Evolutionary conservation across 1,284 basidiomycete genomes (phyloP).

Genomic region (Ustilago trichophora): DNA sequence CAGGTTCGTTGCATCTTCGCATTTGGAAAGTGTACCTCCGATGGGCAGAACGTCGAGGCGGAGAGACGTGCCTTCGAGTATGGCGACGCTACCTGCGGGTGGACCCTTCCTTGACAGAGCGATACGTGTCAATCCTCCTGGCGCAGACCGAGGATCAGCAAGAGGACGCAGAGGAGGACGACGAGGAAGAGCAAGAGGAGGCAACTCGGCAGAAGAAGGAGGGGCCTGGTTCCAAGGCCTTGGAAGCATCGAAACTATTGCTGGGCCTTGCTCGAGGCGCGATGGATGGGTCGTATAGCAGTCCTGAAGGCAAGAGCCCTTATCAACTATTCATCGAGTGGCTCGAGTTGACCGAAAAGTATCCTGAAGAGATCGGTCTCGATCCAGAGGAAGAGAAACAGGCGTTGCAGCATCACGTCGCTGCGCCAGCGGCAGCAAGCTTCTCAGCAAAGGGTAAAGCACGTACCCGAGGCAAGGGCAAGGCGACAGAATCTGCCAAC

Average conservation of each 20-base stretch:
- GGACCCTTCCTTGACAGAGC: slow-evolving; percentile 65
- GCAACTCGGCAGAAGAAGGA: background rate
- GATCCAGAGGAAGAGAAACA: slow-evolving; percentile 73
- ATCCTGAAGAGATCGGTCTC: slow-evolving; percentile 90
- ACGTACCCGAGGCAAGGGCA: slow-evolving; percentile 70
- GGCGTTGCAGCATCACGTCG: background rate
- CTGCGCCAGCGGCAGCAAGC: background rate
- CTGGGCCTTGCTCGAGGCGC: slow-evolving; percentile 85
- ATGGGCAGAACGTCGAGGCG: slow-evolving; percentile 87
- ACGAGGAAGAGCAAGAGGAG: slow-evolving; percentile 22
- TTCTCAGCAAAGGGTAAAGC: slow-evolving; percentile 4
- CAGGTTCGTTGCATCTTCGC: slow-evolving; percentile 90
- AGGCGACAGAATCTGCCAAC: slow-evolving; percentile 63
- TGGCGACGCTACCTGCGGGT: slow-evolving; percentile 87
- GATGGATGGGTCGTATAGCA: slow-evolving; percentile 80
- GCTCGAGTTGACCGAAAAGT: slow-evolving; percentile 88
- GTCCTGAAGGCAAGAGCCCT: slow-evolving; percentile 92
- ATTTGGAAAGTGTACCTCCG: slow-evolving; percentile 94
- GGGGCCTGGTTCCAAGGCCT: slow-evolving; percentile 69
- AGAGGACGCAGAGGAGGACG: slow-evolving; percentile 35
- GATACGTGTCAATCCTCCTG: slow-evolving; percentile 59
- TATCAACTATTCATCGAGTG: slow-evolving; percentile 93
- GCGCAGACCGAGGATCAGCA: slow-evolving; percentile 42
- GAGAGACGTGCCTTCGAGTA: slow-evolving; percentile 83
- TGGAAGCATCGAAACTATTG: slow-evolving; percentile 92